Evolutionary conservation across 73 alveolate genomes (phyloP), one percentile per base, ranked within the genome.

Genomic region (Durusdinium trenchii): DNA sequence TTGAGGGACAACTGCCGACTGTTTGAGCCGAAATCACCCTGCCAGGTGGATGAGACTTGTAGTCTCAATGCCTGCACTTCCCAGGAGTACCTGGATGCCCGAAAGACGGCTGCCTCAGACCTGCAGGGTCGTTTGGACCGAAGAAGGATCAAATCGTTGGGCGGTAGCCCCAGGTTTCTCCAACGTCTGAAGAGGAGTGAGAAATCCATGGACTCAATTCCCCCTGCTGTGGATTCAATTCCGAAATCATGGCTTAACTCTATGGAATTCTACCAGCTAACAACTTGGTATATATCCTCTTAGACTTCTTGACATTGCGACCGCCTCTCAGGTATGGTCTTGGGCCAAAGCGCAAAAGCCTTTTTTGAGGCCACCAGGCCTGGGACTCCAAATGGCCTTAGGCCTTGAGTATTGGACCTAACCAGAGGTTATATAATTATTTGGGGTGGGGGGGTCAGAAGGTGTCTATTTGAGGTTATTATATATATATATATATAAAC

Each of bases 281-380:
- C 32, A 5, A 35, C 78, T 4, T 5, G 32, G 42, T 64, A 40
- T 6, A 5, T 12, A 4, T 40, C 32, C 78, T 23, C 20, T 5
- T 35, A 7, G 16, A 7, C 16, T 35, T 40, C 78, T 4, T 23
- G 5, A 23, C 23, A 14, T 40, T 64, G 78, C 78, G 5, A 26
- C 38, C 42, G 78, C 20, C 5, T 26, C 43, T 35, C 78, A 71
- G 84, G 84, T 35, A 26, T 26, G 52, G 67, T 81, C 71, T 51
- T 84, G 3, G 94, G 94, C 30, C 94, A 84, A 54, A 51, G 42
- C 12, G 79, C 79, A 2, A 46, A 18, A 7, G 73, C 94, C 0
- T 84, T 84, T 40, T 52, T 84, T 18, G 78, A 54, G 23, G 94
- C 94, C 51, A 38, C 76, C 0, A n/a, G n/a, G n/a, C n/a, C n/a